Evolutionary conservation across 2,329 filamentous ascomycete species (phyloP).

Genomic region (Aplosporella prunicola): DNA sequence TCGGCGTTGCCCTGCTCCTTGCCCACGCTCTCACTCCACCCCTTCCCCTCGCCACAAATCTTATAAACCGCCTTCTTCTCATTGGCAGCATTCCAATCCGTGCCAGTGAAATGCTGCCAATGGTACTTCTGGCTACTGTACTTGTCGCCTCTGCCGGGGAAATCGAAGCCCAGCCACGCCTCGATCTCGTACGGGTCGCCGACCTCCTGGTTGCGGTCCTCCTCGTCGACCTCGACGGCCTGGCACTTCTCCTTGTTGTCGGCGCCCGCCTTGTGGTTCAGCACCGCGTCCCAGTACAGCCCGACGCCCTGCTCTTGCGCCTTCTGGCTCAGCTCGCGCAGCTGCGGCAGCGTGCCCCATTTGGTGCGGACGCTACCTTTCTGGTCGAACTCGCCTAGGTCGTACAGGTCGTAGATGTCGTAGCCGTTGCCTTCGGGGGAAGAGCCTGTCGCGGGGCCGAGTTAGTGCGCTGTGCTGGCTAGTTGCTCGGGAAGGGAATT

Average conservation of each 20-base stretch:
- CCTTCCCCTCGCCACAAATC: slow-evolving; percentile 53
- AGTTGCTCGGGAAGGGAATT: too few relatives aligned
- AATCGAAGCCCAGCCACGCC: slow-evolving; percentile 60
- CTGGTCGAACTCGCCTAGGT: slow-evolving; percentile 63
- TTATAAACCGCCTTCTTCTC: slow-evolving; percentile 55
- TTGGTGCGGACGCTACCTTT: slow-evolving; percentile 55
- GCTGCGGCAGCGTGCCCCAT: slow-evolving; percentile 57
- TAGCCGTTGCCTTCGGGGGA: slow-evolving; percentile 53
- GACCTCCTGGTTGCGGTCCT: slow-evolving; percentile 47
- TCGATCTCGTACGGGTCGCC: slow-evolving; percentile 52
- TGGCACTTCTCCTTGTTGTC: slow-evolving; percentile 54
- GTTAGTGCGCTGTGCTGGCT: too few relatives aligned
- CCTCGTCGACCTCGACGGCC: slow-evolving; percentile 54
- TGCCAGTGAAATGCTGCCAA: slow-evolving; percentile 58
- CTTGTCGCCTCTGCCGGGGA: slow-evolving; percentile 49
- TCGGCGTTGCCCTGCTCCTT: slow-evolving; percentile 57
- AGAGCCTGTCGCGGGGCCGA: too few relatives aligned
- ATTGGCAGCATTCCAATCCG: slow-evolving; percentile 53
- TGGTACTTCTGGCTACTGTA: slow-evolving; percentile 56
- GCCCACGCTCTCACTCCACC: slow-evolving; percentile 54
- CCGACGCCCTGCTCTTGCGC: slow-evolving; percentile 47
- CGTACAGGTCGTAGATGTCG: slow-evolving; percentile 55
- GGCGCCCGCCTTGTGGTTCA: slow-evolving; percentile 63
- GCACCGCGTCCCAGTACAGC: slow-evolving; percentile 59
- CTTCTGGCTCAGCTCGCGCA: slow-evolving; percentile 42